phyloP scores from a whole-genome alignment of 2,329 filamentous ascomycete species.

The Arachnomyces sp. region DNA sequence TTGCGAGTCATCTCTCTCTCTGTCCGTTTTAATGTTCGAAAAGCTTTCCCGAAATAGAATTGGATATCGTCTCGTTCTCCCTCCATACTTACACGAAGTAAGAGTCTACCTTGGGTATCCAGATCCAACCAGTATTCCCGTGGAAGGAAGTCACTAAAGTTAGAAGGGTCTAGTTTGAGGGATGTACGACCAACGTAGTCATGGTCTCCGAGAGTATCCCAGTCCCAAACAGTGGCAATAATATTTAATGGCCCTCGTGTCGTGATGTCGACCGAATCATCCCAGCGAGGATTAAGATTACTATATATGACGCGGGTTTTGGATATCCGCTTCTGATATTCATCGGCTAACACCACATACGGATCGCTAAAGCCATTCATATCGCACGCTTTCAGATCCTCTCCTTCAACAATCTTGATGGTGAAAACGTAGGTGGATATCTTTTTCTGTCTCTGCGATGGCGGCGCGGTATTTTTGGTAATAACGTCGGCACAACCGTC shows the following conservation, averaged over 20 bases:
- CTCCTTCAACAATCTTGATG: slow-evolving; percentile 95
- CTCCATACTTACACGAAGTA: slow-evolving; percentile 95
- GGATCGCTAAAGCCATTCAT: slow-evolving; percentile 90
- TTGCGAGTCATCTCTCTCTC: slow-evolving; percentile 97
- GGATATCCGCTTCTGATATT: slow-evolving; percentile 92
- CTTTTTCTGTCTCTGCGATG: slow-evolving; percentile 59
- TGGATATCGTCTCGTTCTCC: slow-evolving; percentile 97
- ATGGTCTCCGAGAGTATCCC: slow-evolving; percentile 93
- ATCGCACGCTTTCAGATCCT: slow-evolving; percentile 97
- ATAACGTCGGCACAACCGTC: slow-evolving; percentile 83
- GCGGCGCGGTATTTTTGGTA: slow-evolving; percentile 63
- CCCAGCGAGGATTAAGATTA: slow-evolving; percentile 90
- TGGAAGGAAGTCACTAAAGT: slow-evolving; percentile 93
- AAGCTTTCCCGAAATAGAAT: slow-evolving; percentile 96
- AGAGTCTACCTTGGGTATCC: slow-evolving; percentile 82
- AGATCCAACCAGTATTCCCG: slow-evolving; percentile 97
- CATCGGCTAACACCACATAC: slow-evolving; percentile 92
- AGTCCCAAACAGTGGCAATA: slow-evolving; percentile 97
- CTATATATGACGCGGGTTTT: slow-evolving; percentile 90
- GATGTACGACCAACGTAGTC: slow-evolving; percentile 97
- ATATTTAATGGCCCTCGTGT: slow-evolving; percentile 87
- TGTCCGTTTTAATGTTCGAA: slow-evolving; percentile 87
- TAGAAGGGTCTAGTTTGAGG: slow-evolving; percentile 92
- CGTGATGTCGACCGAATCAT: slow-evolving; percentile 93
- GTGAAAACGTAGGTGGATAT: slow-evolving; percentile 93